These are phyloP conservation scores for Dionaea muscipula DNA, from an alignment of 179 eudicot genomes.

Conservation along the genomic window DNA sequence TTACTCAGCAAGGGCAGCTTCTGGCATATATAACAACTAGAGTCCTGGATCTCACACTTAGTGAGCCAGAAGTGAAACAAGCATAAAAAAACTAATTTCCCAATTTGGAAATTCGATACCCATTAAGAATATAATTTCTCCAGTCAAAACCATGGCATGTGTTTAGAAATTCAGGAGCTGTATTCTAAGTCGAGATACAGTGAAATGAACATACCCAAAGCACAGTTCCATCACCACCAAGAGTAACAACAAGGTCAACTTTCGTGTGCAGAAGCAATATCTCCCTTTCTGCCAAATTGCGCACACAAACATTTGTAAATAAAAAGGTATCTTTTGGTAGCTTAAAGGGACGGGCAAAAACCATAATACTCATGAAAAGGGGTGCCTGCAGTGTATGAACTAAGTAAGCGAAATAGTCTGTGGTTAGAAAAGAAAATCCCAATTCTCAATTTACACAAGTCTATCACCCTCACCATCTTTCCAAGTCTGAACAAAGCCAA, in stretches of 20 bases:
- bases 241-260: slow-evolving; percentile 90
- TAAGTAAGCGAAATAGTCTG: too few species aligned
- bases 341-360: not conserved
- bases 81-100: too few species aligned
- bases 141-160: not conserved
- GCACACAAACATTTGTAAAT: not conserved
- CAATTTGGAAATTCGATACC: too few species aligned
- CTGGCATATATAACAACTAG: too few species aligned
- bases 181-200: not conserved
- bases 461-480: slow-evolving; percentile 38
- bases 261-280: slow-evolving; percentile 54
- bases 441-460: too few species aligned
- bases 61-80: too few species aligned
- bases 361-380: not conserved
- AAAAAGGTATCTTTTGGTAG: not conserved
- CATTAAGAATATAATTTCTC: too few species aligned
- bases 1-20: too few species aligned
- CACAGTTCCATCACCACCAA: slow-evolving; percentile 98
- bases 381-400: too few species aligned
- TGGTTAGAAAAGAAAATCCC: not conserved
- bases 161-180: not conserved
- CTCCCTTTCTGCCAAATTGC: slow-evolving; percentile 46
- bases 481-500: slow-evolving; percentile 78
- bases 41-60: too few species aligned
- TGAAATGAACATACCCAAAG: slow-evolving; percentile 64